phyloP scores from a whole-genome alignment of 2,329 filamentous ascomycete species.

The Fonsecaea erecta region DNA sequence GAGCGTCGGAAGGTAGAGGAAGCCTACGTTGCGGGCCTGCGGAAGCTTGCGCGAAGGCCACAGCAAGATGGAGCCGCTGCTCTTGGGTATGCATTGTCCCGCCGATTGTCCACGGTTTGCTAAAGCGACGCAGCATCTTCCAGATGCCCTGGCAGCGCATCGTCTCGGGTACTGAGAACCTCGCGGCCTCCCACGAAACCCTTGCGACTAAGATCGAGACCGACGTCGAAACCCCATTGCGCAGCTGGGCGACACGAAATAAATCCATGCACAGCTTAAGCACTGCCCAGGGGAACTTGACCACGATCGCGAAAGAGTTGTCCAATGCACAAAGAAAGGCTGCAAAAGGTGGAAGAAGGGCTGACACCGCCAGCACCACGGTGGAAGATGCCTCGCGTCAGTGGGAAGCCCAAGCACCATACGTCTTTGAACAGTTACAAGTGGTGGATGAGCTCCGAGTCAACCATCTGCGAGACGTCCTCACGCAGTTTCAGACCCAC shows the following conservation, averaged over 20 bases:
- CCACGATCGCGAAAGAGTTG: conserved; percentile 79
- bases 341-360: conserved; percentile 79
- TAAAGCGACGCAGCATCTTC: conserved; percentile 70
- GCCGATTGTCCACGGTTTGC: background rate
- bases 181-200: conserved; percentile 81
- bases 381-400: conserved; percentile 79
- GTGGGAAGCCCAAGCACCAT: conserved; percentile 94
- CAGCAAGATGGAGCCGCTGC: conserved; percentile 77
- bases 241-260: conserved; percentile 72
- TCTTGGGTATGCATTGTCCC: conserved; percentile 71
- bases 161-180: conserved; percentile 74
- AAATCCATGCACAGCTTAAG: conserved; percentile 78
- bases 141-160: conserved; percentile 89
- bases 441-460: conserved; percentile 85
- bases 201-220: conserved; percentile 82
- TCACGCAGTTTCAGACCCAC: conserved; percentile 92
- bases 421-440: conserved; percentile 91
- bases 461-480: conserved; percentile 85
- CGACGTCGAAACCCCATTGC: conserved; percentile 84
- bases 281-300: conserved; percentile 79
- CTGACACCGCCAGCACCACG: conserved; percentile 70
- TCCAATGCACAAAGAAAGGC: conserved; percentile 81
- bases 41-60: conserved; percentile 76
- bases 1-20: conserved; percentile 93
- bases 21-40: conserved; percentile 79